These are phyloP conservation scores for Blastomyces gilchristii DNA, from an alignment of 2,329 filamentous ascomycete genomes.

Conservation along the genomic window DNA sequence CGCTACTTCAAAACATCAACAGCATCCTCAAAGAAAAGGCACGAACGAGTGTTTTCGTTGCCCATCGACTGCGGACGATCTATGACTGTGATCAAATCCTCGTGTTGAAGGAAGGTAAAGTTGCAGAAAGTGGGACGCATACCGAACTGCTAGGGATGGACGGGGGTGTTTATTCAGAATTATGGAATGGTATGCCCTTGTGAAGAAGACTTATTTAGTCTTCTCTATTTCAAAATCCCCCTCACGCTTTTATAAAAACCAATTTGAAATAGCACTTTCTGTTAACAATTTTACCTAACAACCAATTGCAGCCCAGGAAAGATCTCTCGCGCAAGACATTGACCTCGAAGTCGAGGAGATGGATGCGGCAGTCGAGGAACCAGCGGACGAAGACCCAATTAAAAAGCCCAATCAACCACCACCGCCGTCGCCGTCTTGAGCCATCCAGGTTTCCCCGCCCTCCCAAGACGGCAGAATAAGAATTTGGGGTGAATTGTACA, in stretches of 20 bases:
- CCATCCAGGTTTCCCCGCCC: not conserved
- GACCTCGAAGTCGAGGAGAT: slow-evolving; percentile 27
- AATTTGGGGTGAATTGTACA: not conserved
- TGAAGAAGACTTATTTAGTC: not conserved
- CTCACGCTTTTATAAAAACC: not conserved
- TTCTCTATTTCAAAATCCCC: not conserved
- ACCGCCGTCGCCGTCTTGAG: not conserved
- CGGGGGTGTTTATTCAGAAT: slow-evolving; percentile 71
- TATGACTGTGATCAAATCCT: slow-evolving; percentile 90
- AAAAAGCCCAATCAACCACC: not conserved
- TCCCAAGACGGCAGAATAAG: not conserved
- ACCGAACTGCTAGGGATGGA: slow-evolving; percentile 62
- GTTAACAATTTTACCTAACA: not conserved
- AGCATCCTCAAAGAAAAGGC: slow-evolving; percentile 78
- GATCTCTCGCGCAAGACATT: slow-evolving; percentile 36
- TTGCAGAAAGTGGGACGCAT: slow-evolving; percentile 87
- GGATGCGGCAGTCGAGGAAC: slow-evolving; percentile 13
- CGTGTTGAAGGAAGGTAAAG: slow-evolving; percentile 69
- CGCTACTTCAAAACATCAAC: slow-evolving; percentile 84
- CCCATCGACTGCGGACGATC: slow-evolving; percentile 84
- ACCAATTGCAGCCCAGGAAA: slow-evolving; percentile 49
- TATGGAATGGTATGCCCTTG: slow-evolving; percentile 73
- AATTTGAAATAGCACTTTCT: not conserved
- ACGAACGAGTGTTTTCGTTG: slow-evolving; percentile 88
- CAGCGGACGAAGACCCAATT: not conserved